These are phyloP conservation scores for Zea luxurians DNA, from an alignment of 176 grass and related monocot species.

Conservation along the genomic window DNA sequence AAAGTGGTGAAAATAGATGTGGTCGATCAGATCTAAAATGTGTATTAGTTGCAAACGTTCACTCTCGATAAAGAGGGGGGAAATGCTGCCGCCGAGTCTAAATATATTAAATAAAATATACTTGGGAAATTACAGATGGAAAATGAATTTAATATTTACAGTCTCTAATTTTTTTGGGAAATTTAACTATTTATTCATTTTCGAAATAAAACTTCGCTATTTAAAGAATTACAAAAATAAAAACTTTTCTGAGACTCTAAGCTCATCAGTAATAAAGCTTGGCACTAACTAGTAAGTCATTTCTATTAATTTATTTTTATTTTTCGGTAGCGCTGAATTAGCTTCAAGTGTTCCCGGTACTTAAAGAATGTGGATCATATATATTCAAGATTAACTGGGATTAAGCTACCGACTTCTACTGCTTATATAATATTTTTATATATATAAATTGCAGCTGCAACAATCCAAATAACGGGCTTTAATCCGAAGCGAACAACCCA, in stretches of 20 bases:
- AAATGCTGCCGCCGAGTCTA: neutral
- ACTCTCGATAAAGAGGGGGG: neutral
- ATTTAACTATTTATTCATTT: neutral
- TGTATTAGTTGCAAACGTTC: neutral
- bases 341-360: neutral
- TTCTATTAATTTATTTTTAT: neutral
- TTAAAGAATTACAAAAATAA: neutral
- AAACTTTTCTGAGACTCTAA: neutral
- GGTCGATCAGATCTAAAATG: neutral
- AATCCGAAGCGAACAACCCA: no score
- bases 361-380: no score
- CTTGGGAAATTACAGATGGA: neutral
- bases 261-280: neutral
- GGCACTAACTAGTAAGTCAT: neutral
- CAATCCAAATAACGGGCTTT: no score
- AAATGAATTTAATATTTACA: neutral
- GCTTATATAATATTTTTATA: no score
- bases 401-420: no score
- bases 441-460: no score
- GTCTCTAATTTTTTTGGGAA: neutral
- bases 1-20: neutral
- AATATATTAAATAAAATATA: no score
- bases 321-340: neutral
- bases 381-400: no score
- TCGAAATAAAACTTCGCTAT: neutral